Conservation (phyloP, 768 basidiomycete genomes). For the Steccherinum ochraceum region DNA sequence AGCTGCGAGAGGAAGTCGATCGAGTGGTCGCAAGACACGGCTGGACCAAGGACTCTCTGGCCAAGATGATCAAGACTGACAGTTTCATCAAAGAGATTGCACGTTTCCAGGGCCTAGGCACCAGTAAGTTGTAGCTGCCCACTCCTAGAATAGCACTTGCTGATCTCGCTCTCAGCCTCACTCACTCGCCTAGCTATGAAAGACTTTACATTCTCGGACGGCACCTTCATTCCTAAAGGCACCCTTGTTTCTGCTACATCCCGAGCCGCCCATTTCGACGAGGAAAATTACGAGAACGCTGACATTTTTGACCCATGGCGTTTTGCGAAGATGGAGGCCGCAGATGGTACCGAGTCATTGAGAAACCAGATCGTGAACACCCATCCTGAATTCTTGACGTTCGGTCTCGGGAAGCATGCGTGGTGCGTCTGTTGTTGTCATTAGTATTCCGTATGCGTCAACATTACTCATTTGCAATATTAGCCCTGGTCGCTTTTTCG, state of each 20-base stretch:
- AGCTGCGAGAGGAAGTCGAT: constrained; percentile 25
- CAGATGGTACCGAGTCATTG: constrained; percentile 6
- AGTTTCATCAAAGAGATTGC: constrained; percentile 45
- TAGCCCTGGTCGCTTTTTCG: constrained; percentile 24
- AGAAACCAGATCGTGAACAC: constrained; percentile 9
- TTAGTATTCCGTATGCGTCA: neutral
- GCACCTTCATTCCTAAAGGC: constrained; percentile 33
- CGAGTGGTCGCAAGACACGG: constrained; percentile 19
- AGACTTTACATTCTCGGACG: constrained; percentile 39
- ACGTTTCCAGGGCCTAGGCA: constrained; percentile 26
- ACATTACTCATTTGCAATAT: neutral
- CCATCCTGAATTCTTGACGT: constrained; percentile 6
- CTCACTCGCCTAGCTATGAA: constrained; percentile 28
- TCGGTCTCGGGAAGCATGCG: constrained; percentile 13
- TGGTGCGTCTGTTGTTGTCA: constrained; percentile 5
- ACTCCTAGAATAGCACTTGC: constrained; percentile 1
- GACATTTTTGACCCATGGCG: constrained; percentile 36
- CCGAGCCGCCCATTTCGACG: constrained; percentile 24
- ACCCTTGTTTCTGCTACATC: constrained; percentile 26
- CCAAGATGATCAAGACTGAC: constrained; percentile 38
- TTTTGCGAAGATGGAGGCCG: constrained; percentile 24
- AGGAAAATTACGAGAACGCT: constrained; percentile 27
- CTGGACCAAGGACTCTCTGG: constrained; percentile 37
- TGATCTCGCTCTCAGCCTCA: constrained; percentile 11
- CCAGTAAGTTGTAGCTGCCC: constrained; percentile 7